Conservation (phyloP, 768 basidiomycete genomes). For the Trametes gibbosa region DNA sequence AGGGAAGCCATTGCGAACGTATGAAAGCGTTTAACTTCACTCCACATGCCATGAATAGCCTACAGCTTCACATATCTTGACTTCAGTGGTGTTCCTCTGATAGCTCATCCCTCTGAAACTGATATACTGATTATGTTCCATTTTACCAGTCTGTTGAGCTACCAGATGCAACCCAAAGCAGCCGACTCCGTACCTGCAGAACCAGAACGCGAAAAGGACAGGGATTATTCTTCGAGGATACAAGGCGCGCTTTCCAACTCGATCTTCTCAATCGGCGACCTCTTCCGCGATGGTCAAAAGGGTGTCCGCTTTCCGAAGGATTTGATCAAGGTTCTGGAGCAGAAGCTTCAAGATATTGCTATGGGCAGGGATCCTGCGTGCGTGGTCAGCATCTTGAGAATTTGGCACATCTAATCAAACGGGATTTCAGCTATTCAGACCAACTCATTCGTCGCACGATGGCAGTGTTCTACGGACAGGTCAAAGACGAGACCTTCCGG, state of each 20-base stretch:
- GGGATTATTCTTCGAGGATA: slow-evolving; percentile 67
- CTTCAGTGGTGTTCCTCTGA: too few species aligned
- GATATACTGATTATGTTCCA: slow-evolving; percentile 17
- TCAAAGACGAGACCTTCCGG: slow-evolving; percentile 80
- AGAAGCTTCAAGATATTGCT: slow-evolving; percentile 86
- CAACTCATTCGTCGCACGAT: slow-evolving; percentile 86
- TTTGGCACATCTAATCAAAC: background rate
- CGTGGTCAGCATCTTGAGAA: slow-evolving; percentile 32
- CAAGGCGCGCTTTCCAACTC: slow-evolving; percentile 58
- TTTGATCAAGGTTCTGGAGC: slow-evolving; percentile 85
- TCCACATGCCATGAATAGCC: too few species aligned
- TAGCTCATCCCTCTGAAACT: slow-evolving; percentile 1
- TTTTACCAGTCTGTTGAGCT: slow-evolving; percentile 59
- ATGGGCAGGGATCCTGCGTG: slow-evolving; percentile 91
- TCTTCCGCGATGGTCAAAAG: slow-evolving; percentile 79
- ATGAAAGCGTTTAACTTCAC: too few species aligned
- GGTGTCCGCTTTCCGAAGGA: slow-evolving; percentile 94
- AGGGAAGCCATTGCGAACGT: background rate
- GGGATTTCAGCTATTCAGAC: slow-evolving; percentile 70
- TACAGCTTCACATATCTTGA: too few species aligned
- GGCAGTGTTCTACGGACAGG: slow-evolving; percentile 90
- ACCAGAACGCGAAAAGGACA: slow-evolving; percentile 53
- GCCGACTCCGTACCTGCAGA: slow-evolving; percentile 27
- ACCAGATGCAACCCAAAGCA: slow-evolving; percentile 65
- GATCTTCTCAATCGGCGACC: slow-evolving; percentile 63